Evolutionary conservation across 345 rosid species (phyloP), one percentile per base, ranked within the genome.

Genomic region (Melastoma malabathricum): DNA sequence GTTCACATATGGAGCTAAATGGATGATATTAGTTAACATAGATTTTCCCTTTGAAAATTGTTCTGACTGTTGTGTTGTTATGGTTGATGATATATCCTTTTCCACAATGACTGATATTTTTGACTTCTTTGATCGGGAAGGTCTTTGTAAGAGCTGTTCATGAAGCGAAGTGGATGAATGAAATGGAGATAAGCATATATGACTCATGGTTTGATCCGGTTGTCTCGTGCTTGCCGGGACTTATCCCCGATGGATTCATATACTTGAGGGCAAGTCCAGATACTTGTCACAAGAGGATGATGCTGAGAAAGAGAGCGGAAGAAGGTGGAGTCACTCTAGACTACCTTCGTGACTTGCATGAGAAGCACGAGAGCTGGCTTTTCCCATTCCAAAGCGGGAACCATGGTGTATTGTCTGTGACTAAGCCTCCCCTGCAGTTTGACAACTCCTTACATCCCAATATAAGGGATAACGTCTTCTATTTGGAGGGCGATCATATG

Each of bases 181-280:
- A 84, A 66, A 92, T 92, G 98, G 98, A 92, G 77, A 92, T 92
- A 48, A 92, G 95, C 77, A 87, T 92, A 16, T 92, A 92, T 1
- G 98, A 92, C 68, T 92, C 97, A 5, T 92, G 98, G 98, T 92
- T 92, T 62, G 98, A 92, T 67, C 98, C 98, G 0, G 98, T 92
- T 34, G 97, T 92, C 19, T 92, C 98, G 34, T 73, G 66, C 61
- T 78, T 92, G 63, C 98, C 97, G 41, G 98, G 98, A 57, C 94
- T 92, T 56, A 72, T 92, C 54, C 98, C 98, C 31, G 98, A 92
- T 62, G 98, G 82, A 38, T 92, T 92, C 65, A 84, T 92, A 67
- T 92, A 92, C 72, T 78, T 92, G 48, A 77, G 98, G 71, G 98
- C 97, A 39, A 92, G 78, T 65, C 98, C 98, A 3, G 95, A 87